Conservation (phyloP, 1,284 basidiomycete genomes). For the Xerocomus minutiporus region DNA sequence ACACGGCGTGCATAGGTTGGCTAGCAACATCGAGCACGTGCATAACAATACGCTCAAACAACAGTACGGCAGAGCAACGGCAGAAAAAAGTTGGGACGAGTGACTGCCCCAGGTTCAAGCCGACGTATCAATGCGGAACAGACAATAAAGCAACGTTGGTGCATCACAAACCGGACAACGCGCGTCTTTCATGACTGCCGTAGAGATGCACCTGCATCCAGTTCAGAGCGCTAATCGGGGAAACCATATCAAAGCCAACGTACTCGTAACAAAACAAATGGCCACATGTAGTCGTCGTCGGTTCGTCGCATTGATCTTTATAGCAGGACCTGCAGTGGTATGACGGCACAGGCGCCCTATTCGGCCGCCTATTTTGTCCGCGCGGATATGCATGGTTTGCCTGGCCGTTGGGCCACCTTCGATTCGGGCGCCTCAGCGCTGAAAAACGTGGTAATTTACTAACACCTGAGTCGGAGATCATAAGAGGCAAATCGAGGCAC, state of each 20-base stretch:
- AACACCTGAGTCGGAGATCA: slow-evolving; percentile 19
- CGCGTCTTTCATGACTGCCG: slow-evolving; percentile 28
- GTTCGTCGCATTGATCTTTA: slow-evolving; percentile 31
- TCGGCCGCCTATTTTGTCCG: slow-evolving; percentile 10
- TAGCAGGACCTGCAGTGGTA: slow-evolving; percentile 34
- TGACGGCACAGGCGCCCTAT: slow-evolving; percentile 14
- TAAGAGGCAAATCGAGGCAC: background rate
- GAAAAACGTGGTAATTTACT: slow-evolving; percentile 33
- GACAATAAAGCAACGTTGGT: slow-evolving; percentile 31
- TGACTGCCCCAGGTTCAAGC: slow-evolving; percentile 12
- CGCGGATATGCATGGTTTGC: slow-evolving; percentile 5
- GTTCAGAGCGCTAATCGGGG: slow-evolving; percentile 6
- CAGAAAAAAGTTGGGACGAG: background rate
- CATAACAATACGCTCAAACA: background rate
- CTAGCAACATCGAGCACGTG: slow-evolving; percentile 4
- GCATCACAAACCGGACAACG: slow-evolving; percentile 31
- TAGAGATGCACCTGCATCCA: slow-evolving; percentile 28
- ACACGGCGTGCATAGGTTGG: slow-evolving; percentile 4
- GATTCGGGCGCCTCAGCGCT: slow-evolving; percentile 22
- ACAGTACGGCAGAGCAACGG: background rate
- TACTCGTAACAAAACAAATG: slow-evolving; percentile 34
- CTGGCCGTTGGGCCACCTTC: slow-evolving; percentile 19
- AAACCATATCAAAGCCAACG: slow-evolving; percentile 4
- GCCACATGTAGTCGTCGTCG: slow-evolving; percentile 35
- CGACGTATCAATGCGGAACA: slow-evolving; percentile 33